Conservation (phyloP, 2,329 filamentous ascomycete species). For the Colletotrichum acutatum region DNA sequence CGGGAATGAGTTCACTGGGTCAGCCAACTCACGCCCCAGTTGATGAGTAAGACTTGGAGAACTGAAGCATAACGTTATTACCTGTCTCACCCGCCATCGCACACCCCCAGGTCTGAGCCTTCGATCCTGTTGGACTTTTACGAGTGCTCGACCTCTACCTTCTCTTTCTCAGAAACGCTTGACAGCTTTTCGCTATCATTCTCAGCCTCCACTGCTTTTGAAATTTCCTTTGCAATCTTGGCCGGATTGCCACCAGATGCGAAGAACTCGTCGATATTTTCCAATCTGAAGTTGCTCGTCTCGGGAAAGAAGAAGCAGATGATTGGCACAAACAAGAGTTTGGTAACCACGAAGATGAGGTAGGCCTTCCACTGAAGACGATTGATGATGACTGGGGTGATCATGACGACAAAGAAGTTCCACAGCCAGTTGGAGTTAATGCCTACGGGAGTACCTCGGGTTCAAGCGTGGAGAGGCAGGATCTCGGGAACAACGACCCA, state of each 20-base stretch:
- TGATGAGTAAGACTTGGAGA: neutral
- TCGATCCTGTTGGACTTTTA: neutral
- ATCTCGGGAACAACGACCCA: slow-evolving; percentile 52
- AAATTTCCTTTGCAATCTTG: slow-evolving; percentile 27
- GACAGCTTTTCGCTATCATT: neutral
- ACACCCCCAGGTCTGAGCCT: neutral
- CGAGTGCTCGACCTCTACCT: neutral
- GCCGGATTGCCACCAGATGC: slow-evolving; percentile 35
- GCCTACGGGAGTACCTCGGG: slow-evolving; percentile 46
- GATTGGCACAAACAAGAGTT: slow-evolving; percentile 55
- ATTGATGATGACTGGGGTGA: slow-evolving; percentile 60
- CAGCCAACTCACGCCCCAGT: neutral
- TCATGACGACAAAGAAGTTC: slow-evolving; percentile 57
- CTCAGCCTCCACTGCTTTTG: slow-evolving; percentile 13
- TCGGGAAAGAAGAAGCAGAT: slow-evolving; percentile 63
- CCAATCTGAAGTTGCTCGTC: slow-evolving; percentile 59
- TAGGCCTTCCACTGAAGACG: slow-evolving; percentile 62
- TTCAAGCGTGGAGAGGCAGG: slow-evolving; percentile 45
- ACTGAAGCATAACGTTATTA: neutral
- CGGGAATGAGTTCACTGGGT: neutral
- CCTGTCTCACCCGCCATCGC: neutral
- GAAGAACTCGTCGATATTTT: slow-evolving; percentile 64
- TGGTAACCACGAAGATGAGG: slow-evolving; percentile 62
- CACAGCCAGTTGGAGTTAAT: slow-evolving; percentile 50
- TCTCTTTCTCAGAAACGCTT: neutral